Conservation (phyloP, 225 moss, liverwort and hornwort species). For the Physcomitrellopsis africana region DNA sequence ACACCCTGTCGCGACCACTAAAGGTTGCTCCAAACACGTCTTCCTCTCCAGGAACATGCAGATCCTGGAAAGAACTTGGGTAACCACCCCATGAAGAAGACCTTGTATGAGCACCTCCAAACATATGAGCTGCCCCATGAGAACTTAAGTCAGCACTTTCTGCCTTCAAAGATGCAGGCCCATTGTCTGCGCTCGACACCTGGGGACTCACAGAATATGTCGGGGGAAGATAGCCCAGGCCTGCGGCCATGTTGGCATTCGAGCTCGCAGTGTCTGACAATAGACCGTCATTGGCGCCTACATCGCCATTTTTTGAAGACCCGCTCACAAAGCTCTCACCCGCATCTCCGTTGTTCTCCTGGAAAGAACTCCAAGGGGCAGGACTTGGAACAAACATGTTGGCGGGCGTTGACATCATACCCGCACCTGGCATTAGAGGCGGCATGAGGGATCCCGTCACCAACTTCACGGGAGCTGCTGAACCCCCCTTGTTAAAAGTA, state of each 20-base stretch:
- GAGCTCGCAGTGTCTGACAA: constrained; percentile 48
- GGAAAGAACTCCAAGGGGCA: constrained; percentile 39
- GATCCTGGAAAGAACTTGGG: constrained; percentile 73
- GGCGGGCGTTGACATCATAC: constrained; percentile 56
- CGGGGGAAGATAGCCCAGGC: constrained; percentile 30
- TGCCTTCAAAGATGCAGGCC: constrained; percentile 40
- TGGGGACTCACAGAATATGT: constrained; percentile 25
- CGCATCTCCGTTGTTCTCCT: constrained; percentile 50
- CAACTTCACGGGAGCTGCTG: constrained; percentile 56
- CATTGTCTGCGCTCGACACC: constrained; percentile 51
- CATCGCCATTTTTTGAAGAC: constrained; percentile 45
- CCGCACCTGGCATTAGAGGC: constrained; percentile 54
- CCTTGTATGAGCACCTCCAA: constrained; percentile 72
- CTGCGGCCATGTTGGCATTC: constrained; percentile 36
- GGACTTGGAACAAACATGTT: constrained; percentile 79
- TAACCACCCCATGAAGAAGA: constrained; percentile 97
- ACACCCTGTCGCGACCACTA: constrained; percentile 56
- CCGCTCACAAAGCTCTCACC: constrained; percentile 46
- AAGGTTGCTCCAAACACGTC: constrained; percentile 48
- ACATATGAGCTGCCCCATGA: constrained; percentile 37
- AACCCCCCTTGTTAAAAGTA: constrained; percentile 88
- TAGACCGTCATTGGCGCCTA: constrained; percentile 33
- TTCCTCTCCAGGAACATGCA: constrained; percentile 47
- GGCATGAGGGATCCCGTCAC: constrained; percentile 68
- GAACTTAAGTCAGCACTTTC: constrained; percentile 41